Evolutionary conservation across 2,329 filamentous ascomycete species (phyloP).

Genomic region (Fusarium floridanum): DNA sequence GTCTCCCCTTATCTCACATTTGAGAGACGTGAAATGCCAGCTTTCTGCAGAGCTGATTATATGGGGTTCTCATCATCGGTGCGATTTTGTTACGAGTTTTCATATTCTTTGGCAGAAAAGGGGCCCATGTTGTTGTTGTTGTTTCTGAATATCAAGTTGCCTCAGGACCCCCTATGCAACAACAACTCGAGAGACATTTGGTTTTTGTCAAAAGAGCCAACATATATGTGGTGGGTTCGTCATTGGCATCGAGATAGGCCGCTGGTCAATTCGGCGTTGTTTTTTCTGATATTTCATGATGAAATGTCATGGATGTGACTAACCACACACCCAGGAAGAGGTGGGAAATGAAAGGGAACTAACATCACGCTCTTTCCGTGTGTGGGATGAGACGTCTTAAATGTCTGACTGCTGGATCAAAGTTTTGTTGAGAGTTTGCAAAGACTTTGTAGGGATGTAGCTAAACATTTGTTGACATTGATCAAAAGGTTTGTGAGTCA

Average conservation of each 20-base stretch:
- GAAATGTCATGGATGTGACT: not conserved
- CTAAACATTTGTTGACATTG: not conserved
- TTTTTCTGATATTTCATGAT: not conserved
- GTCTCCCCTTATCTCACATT: not conserved
- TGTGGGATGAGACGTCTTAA: not conserved
- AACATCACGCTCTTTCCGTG: not conserved
- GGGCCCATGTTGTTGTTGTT: not conserved
- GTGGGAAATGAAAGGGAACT: not conserved
- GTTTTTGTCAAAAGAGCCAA: not conserved
- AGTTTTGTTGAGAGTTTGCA: not conserved
- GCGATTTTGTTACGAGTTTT: not conserved
- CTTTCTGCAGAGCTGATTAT: not conserved
- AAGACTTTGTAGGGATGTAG: not conserved
- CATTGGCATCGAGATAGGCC: not conserved
- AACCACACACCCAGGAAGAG: not conserved
- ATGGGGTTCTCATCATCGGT: not conserved
- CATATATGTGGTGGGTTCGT: not conserved
- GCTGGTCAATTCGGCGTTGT: not conserved
- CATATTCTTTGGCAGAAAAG: not conserved
- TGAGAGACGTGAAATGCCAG: not conserved
- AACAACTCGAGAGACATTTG: not conserved
- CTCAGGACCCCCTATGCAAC: not conserved
- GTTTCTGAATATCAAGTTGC: not conserved
- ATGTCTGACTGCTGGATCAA: not conserved
- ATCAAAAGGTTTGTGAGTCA: not conserved